Base-by-base conservation (phyloP, 2,329 filamentous ascomycete species). In the Hypoxylon sp. region DNA sequence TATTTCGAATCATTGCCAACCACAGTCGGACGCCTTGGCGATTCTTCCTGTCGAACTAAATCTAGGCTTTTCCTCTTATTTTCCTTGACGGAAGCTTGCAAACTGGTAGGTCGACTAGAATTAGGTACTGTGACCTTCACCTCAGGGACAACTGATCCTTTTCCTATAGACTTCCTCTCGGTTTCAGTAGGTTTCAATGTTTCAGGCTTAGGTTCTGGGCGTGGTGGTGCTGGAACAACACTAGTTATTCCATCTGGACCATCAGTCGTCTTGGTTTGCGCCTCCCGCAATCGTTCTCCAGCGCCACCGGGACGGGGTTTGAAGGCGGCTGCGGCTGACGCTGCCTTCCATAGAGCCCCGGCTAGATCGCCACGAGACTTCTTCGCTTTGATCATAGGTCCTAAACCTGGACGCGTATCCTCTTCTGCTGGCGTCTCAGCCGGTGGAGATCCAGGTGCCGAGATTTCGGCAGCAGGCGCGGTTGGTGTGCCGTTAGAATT, bases 201-300 rank as follows among this genome's bases (percentile, higher is more conserved):
- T 61, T 82, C 81, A 9, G 82, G 79, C 1, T 74, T 74, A 2
- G 82, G 81, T 8, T 77, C 72, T 0, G 85, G 83, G 31, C 85
- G 82, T 13, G 83, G 87, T 1, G 94, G 94, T 3, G 94, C 92
- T 24, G 93, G 93, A 22, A 98, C 92, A 39, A 98, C 94, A 42
- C 91, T 88, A 11, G 91, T 97, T 71, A 98, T 97, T 2, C 94
- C 95, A 81, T 98, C 94, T 5, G 94, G 92, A 4, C 92, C 94
- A 24, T 91, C 88, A 2, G 81, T 79, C 63, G 87, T 88, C 70
- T 83, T 84, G 62, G 89, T 86, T 37, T 85, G 82, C 68, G 86
- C 84, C 56, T 90, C 88, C 61, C 91, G 85, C 58, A 97, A 83
- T 56, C 92, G 91, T 68, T 97, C 94, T 56, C 90, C 94, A 22